Evolutionary conservation across 352 stramenopile species (phyloP), one percentile per base, ranked within the genome.

Genomic region (Phytophthora constricta): DNA sequence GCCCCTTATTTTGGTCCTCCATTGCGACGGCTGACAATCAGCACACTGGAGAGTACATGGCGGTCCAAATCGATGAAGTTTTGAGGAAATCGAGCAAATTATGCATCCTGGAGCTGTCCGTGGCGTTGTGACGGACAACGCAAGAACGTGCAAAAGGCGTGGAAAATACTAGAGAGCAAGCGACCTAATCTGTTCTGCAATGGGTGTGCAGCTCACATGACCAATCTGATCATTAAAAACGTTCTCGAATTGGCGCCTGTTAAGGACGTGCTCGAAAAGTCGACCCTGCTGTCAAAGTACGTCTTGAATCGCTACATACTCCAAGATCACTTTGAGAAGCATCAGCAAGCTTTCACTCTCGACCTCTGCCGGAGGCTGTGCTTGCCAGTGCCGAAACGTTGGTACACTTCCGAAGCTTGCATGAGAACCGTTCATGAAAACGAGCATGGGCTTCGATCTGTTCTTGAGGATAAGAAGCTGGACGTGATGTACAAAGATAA

Each of bases 1-100:
- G 31, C 5, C 55, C 62, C 14, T 7, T 56, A 52, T 67, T 67
- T 46, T 67, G 39, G 50, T 45, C 26, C 19, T 67, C 50, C 5
- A 28, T 67, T 49, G 22, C 48, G 3, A 60, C 34, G 0, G 8
- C 10, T 5, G 49, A 67, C 19, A 50, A 55, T 16, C 49, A 46
- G 39, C 41, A 65, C 3, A 58, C 57, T 14, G 58, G 34, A 26
- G n/a, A 46, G 19, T 65, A 65, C 26, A 58, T 58, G 33, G 47
- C 58, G 0, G 10, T 34, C 0, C 22, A 1, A 8, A 33, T 65
- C 20, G 25, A 31, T 1, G 48, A 57, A 13, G 47, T 58, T 5
- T 65, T 10, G 0, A 22, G 27, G 25, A 65, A 52, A 43, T 65
- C 19, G 37, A 65, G 55, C 4, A 7, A 1, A 17, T 52, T 4